Conservation (phyloP, 306 rosid genomes). For the Fagus crenata region DNA sequence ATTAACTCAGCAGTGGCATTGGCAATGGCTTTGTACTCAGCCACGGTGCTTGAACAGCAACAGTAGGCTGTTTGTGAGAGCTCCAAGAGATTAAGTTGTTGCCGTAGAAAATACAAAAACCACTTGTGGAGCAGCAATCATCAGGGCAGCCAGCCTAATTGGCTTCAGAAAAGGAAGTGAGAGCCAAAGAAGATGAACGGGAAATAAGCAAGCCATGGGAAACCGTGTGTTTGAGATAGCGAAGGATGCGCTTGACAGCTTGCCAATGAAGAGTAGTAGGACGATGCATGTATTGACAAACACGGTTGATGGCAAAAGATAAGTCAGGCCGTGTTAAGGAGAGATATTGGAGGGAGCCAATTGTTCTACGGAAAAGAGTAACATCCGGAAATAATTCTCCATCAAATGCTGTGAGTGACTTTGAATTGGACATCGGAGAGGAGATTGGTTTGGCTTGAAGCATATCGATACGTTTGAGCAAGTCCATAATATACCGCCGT, state of each 20-base stretch:
- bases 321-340: not conserved
- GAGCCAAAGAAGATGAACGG: not conserved
- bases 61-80: not conserved
- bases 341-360: constrained; percentile 8
- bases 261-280: not conserved
- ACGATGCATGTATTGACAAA: not conserved
- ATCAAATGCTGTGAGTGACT: too few relatives aligned
- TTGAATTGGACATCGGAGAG: too few relatives aligned
- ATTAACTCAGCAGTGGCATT: not conserved
- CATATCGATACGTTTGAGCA: too few relatives aligned
- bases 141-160: not conserved
- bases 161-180: not conserved
- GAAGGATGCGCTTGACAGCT: not conserved
- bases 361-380: too few relatives aligned
- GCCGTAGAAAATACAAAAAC: not conserved
- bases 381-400: too few relatives aligned
- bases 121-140: not conserved
- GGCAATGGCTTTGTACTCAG: not conserved
- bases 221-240: not conserved
- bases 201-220: not conserved
- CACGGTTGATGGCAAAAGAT: not conserved
- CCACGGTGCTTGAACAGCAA: constrained; percentile 3
- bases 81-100: not conserved
- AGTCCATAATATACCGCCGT: too few relatives aligned
- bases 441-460: too few relatives aligned